Conservation (phyloP, 192 early-diverging fungal species). For the Backusella macrospora region DNA sequence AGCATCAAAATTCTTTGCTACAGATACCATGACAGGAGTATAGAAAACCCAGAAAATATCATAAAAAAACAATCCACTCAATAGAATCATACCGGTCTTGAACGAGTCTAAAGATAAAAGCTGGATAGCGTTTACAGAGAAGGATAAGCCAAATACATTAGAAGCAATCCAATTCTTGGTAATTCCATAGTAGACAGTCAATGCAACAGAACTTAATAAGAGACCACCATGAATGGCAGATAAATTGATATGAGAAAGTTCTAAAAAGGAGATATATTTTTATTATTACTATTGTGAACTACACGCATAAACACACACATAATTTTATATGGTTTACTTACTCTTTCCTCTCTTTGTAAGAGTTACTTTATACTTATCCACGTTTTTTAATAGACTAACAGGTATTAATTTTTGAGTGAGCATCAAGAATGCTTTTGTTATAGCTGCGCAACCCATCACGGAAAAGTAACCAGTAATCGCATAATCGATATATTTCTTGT, state of each 20-base stretch:
- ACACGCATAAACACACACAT: not conserved
- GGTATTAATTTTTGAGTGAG: slow-evolving; percentile 52
- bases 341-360: slow-evolving; percentile 70
- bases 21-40: slow-evolving; percentile 97
- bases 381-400: slow-evolving; percentile 47
- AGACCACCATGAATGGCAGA: slow-evolving; percentile 69
- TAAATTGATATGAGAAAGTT: slow-evolving; percentile 58
- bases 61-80: slow-evolving; percentile 91
- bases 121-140: slow-evolving; percentile 83
- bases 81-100: slow-evolving; percentile 94
- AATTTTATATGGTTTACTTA: slow-evolving; percentile 27
- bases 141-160: slow-evolving; percentile 87
- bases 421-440: slow-evolving; percentile 62
- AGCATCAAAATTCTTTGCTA: slow-evolving; percentile 94
- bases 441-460: slow-evolving; percentile 78
- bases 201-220: slow-evolving; percentile 52
- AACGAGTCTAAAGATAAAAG: slow-evolving; percentile 93
- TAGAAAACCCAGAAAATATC: slow-evolving; percentile 99
- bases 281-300: too few relatives aligned
- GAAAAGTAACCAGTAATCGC: slow-evolving; percentile 70
- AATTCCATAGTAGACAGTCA: slow-evolving; percentile 75
- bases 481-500: slow-evolving; percentile 22
- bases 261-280: slow-evolving; percentile 31
- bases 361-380: slow-evolving; percentile 75
- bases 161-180: slow-evolving; percentile 94